Percentiles rank a stretch among this genome's conserved stretches.
Conservation (phyloP, 2,329 filamentous ascomycete genomes). For the Colletotrichum paranaense region DNA sequence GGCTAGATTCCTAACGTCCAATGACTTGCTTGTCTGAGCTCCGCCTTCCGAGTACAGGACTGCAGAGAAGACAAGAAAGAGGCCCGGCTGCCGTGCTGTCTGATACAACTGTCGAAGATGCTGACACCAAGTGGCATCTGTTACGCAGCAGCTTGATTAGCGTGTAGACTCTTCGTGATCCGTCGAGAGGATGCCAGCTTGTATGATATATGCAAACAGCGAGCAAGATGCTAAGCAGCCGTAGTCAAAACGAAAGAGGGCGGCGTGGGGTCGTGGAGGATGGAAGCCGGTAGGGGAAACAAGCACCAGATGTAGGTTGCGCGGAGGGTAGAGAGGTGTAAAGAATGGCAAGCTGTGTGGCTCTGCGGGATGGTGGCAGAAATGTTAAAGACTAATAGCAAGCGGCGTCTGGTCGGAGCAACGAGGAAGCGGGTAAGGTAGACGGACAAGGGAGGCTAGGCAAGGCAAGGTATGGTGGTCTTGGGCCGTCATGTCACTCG, state of each 20-base stretch:
- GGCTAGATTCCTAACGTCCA: slow-evolving; percentile 15
- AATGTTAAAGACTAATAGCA: slow-evolving; percentile 15
- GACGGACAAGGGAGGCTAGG: slow-evolving; percentile 39
- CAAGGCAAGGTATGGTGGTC: slow-evolving; percentile 46
- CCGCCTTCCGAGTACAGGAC: slow-evolving; percentile 16
- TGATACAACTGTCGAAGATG: not conserved
- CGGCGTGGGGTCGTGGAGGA: not conserved
- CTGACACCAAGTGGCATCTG: slow-evolving; percentile 16
- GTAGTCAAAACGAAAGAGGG: not conserved
- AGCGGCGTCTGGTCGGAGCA: slow-evolving; percentile 27
- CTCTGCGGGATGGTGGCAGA: slow-evolving; percentile 29
- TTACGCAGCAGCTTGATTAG: slow-evolving; percentile 26
- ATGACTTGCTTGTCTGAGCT: slow-evolving; percentile 17
- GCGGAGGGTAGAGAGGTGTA: slow-evolving; percentile 23
- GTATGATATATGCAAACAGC: not conserved
- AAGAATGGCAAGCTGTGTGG: slow-evolving; percentile 19
- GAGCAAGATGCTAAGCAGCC: slow-evolving; percentile 4
- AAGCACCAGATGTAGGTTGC: not conserved
- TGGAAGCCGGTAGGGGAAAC: not conserved
- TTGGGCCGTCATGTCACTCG: slow-evolving; percentile 39
- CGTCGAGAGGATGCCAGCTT: slow-evolving; percentile 8
- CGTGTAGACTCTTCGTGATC: not conserved
- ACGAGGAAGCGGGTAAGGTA: slow-evolving; percentile 38
- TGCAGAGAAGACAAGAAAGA: not conserved
- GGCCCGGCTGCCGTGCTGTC: slow-evolving; percentile 8